Evolutionary conservation across 129 eudicot species (phyloP).

Genomic region (Artemisia annua): DNA sequence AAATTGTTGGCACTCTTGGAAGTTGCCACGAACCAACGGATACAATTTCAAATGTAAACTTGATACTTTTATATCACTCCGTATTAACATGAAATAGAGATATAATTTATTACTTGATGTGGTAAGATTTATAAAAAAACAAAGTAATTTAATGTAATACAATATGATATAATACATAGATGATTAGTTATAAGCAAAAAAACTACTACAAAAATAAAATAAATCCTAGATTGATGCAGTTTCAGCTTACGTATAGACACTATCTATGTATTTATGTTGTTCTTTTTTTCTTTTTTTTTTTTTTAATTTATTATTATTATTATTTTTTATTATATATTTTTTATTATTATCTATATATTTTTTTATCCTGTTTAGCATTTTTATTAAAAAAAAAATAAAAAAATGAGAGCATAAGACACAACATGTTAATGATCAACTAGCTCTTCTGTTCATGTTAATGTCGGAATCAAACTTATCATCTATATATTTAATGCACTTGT

Average conservation of each 20-base stretch:
- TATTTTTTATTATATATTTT: background rate
- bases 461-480: slow-evolving; percentile 32
- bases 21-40: slow-evolving; percentile 29
- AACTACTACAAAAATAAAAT: too few species aligned
- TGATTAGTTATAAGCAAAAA: too few species aligned
- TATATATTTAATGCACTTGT: slow-evolving; percentile 22
- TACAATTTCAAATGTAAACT: background rate
- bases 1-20: slow-evolving; percentile 29
- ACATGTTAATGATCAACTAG: slow-evolving; percentile 19
- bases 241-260: too few species aligned
- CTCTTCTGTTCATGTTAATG: slow-evolving; percentile 22
- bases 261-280: too few species aligned
- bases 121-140: background rate
- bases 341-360: too few species aligned
- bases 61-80: background rate
- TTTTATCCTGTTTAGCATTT: background rate
- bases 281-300: background rate
- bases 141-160: too few species aligned
- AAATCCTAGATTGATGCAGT: too few species aligned
- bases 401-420: background rate
- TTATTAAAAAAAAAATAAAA: background rate
- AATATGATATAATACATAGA: too few species aligned
- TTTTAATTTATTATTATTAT: background rate
- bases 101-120: background rate
- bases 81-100: background rate